Evolutionary conservation across 768 basidiomycete species (phyloP).

Genomic region (Podaxis sp.): DNA sequence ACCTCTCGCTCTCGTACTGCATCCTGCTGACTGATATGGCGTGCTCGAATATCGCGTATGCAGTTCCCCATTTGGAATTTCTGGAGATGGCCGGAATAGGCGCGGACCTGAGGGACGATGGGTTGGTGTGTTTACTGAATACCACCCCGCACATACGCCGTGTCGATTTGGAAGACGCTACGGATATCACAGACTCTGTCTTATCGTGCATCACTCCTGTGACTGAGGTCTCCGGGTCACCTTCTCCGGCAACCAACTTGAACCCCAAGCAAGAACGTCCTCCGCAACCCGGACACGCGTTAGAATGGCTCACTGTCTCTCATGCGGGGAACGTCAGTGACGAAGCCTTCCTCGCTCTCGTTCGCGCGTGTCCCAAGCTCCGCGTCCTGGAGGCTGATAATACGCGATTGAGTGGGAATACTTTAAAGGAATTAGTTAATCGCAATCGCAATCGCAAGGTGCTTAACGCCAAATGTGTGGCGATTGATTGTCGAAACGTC

Average conservation of each 20-base stretch:
- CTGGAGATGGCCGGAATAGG: slow-evolving; percentile 82
- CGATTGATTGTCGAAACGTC: slow-evolving; percentile 75
- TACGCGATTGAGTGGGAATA: slow-evolving; percentile 63
- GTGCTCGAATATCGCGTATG: slow-evolving; percentile 68
- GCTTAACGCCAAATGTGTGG: slow-evolving; percentile 57
- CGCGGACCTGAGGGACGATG: slow-evolving; percentile 64
- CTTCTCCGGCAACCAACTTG: neutral
- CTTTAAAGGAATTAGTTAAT: slow-evolving; percentile 69
- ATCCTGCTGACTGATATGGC: slow-evolving; percentile 70
- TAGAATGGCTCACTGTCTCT: slow-evolving; percentile 75
- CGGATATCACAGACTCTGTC: slow-evolving; percentile 71
- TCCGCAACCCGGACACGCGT: slow-evolving; percentile 57
- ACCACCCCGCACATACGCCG: slow-evolving; percentile 71
- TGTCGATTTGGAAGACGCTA: slow-evolving; percentile 86
- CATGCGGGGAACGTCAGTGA: slow-evolving; percentile 64
- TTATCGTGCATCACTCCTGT: slow-evolving; percentile 61
- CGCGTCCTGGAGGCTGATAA: slow-evolving; percentile 76
- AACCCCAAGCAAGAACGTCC: slow-evolving; percentile 15
- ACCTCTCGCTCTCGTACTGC: slow-evolving; percentile 74
- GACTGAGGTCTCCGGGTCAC: slow-evolving; percentile 9
- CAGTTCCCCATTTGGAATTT: slow-evolving; percentile 70
- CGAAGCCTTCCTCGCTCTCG: slow-evolving; percentile 60
- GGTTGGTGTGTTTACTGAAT: slow-evolving; percentile 67
- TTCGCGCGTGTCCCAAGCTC: slow-evolving; percentile 62
- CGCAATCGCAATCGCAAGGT: slow-evolving; percentile 47